phyloP scores from a whole-genome alignment of 345 rosid genomes.

The Eucalyptus virginea region DNA sequence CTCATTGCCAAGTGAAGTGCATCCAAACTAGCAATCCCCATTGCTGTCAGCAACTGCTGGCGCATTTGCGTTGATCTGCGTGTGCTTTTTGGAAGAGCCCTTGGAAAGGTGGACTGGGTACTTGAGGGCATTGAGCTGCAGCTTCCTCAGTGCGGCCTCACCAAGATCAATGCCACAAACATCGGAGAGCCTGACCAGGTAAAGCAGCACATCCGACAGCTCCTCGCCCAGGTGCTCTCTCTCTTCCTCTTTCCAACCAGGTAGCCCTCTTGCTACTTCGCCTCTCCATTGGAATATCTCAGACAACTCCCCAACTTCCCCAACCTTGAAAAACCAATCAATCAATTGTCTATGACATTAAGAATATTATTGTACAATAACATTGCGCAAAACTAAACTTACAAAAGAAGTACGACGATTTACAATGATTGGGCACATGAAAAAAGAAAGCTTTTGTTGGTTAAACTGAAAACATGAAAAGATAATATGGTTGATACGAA shows the following conservation, averaged over 20 bases:
- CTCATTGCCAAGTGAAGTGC: background rate
- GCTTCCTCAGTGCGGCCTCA: constrained; percentile 67
- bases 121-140: constrained; percentile 71
- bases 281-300: constrained; percentile 99
- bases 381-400: background rate
- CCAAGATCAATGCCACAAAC: constrained; percentile 74
- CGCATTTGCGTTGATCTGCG: background rate
- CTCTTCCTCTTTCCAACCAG: constrained; percentile 86
- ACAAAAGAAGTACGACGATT: background rate
- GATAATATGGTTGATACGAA: background rate
- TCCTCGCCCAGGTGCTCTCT: constrained; percentile 82
- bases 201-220: constrained; percentile 80
- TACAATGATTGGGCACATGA: background rate
- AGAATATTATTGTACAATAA: background rate
- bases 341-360: background rate
- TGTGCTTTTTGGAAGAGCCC: background rate
- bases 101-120: constrained; percentile 39
- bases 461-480: background rate
- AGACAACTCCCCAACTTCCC: constrained; percentile 93
- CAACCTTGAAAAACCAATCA: constrained; percentile 31
- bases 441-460: background rate
- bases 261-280: constrained; percentile 75
- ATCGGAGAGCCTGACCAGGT: constrained; percentile 87
- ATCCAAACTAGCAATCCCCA: background rate
- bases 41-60: background rate